Percentiles rank a stretch among this genome's conserved stretches.
Conservation (phyloP, 2,329 filamentous ascomycete species). For the Cephalotrichum gorgonifer region DNA sequence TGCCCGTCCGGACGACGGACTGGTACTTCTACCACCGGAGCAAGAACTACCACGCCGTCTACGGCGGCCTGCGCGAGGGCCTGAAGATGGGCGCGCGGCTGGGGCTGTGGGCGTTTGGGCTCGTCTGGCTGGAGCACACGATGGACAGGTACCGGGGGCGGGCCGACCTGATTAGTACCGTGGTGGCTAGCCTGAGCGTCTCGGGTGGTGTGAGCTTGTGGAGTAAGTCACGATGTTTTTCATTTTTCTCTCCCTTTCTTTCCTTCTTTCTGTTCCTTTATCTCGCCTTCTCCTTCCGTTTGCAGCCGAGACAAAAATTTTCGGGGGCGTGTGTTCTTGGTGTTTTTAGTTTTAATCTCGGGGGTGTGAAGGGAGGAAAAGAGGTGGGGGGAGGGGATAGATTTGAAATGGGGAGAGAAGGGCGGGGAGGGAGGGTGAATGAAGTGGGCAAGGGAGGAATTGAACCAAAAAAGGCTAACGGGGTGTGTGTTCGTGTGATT, state of each 20-base stretch:
- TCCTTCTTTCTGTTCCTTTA: no score
- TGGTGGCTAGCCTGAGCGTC: constrained; percentile 72
- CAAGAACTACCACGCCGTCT: constrained; percentile 83
- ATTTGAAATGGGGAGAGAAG: no score
- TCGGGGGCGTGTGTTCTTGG: no score
- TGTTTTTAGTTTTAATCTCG: no score
- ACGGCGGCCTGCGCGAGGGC: constrained; percentile 70
- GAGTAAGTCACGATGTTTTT: constrained; percentile 44
- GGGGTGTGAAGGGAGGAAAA: no score
- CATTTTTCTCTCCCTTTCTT: constrained; percentile 1
- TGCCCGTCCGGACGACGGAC: constrained; percentile 69
- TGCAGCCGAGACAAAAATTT: no score
- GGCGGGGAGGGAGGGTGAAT: no score
- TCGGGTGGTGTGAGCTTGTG: constrained; percentile 80
- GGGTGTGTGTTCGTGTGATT: background rate
- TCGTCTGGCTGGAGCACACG: constrained; percentile 75
- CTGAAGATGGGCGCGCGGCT: constrained; percentile 62
- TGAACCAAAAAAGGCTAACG: background rate
- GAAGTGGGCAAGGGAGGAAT: no score
- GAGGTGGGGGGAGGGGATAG: no score
- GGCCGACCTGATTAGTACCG: constrained; percentile 71
- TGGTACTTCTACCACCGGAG: constrained; percentile 99
- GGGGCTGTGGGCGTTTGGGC: constrained; percentile 61
- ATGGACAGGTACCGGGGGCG: constrained; percentile 63
- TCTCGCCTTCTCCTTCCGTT: no score